phyloP scores from a whole-genome alignment of 176 grass and related monocot genomes.

The Sorghum bicolor region DNA sequence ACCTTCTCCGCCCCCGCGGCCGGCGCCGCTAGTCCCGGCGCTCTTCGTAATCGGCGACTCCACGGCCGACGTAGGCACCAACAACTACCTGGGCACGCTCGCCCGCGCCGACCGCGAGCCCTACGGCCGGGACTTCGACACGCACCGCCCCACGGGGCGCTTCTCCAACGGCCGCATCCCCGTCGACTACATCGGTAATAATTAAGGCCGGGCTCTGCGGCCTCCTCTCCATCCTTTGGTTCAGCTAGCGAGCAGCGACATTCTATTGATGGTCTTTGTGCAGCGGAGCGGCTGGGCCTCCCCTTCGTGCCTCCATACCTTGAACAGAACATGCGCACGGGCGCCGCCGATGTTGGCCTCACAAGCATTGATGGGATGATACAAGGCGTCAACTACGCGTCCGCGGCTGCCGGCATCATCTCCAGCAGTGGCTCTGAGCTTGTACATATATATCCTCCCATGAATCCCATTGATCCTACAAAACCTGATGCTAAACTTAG shows the following conservation, averaged over 20 bases:
- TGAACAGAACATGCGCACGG: slow-evolving; percentile 45
- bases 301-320: slow-evolving; percentile 72
- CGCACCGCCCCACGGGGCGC: slow-evolving; percentile 65
- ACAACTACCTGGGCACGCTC: slow-evolving; percentile 77
- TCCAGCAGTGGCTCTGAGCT: slow-evolving; percentile 71
- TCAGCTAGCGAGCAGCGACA: too few species aligned
- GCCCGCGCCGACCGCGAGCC: slow-evolving; percentile 65
- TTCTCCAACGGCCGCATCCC: slow-evolving; percentile 87
- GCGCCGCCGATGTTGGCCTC: background rate
- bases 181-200: slow-evolving; percentile 71
- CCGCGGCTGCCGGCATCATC: slow-evolving; percentile 60
- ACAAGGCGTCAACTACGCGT: slow-evolving; percentile 37
- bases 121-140: slow-evolving; percentile 76
- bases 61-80: slow-evolving; percentile 80
- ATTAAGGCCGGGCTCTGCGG: too few species aligned
- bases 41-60: slow-evolving; percentile 82
- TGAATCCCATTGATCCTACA: background rate
- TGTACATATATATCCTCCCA: slow-evolving; percentile 23
- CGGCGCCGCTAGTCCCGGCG: slow-evolving; percentile 50
- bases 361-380: background rate
- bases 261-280: background rate
- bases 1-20: background rate
- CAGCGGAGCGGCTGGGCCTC: slow-evolving; percentile 63
- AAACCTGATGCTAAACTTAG: background rate
- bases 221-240: too few species aligned